Evolutionary conservation across 2,329 filamentous ascomycete species (phyloP).

Genomic region (Fusarium nygamai): DNA sequence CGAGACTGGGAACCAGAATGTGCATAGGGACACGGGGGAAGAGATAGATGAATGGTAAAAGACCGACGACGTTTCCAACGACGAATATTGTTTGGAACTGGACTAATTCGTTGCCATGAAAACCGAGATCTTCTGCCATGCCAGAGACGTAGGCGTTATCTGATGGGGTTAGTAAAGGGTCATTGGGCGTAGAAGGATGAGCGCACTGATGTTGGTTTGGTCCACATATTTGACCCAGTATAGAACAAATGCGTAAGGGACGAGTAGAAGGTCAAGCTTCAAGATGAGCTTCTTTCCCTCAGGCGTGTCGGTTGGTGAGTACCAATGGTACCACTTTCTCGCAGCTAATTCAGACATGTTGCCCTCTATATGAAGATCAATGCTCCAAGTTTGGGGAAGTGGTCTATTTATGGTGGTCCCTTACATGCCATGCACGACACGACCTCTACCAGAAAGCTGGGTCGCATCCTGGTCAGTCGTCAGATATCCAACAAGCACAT

Average conservation of each 20-base stretch:
- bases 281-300: not conserved
- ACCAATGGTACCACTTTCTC: not conserved
- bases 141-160: not conserved
- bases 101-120: not conserved
- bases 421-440: accelerated
- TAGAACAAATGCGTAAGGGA: not conserved
- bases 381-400: no score
- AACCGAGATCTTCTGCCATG: not conserved
- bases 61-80: not conserved
- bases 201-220: not conserved
- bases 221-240: not conserved
- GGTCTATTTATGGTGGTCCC: accelerated
- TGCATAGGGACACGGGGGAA: not conserved
- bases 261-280: not conserved
- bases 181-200: accelerated
- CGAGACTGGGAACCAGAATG: not conserved
- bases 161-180: not conserved
- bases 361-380: no score
- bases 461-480: not conserved
- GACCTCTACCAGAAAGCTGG: not conserved
- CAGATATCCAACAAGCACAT: not conserved
- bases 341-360: not conserved
- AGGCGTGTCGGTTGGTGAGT: not conserved
- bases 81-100: not conserved
- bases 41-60: not conserved